Percentiles rank a stretch among this genome's conserved stretches.
Conservation (phyloP, 352 stramenopile species). For the Pythium periplocum region DNA sequence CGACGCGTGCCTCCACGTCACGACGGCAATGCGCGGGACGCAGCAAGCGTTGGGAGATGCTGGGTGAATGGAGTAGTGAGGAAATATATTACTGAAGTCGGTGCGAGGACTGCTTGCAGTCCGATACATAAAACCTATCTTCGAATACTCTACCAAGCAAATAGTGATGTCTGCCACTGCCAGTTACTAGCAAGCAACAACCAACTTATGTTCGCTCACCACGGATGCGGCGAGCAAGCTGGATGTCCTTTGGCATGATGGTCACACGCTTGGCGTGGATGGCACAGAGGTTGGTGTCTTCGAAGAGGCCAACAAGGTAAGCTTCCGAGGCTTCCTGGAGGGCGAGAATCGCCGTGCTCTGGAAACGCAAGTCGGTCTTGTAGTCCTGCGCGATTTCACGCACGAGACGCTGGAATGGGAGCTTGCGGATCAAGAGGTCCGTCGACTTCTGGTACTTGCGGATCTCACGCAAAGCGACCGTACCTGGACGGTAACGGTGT, state of each 20-base stretch:
- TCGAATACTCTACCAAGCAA: slow-evolving; percentile 2
- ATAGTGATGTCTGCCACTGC: no score
- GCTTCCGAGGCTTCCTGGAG: slow-evolving; percentile 79
- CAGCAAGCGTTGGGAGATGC: no score
- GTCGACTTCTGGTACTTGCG: slow-evolving; percentile 89
- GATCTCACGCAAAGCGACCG: slow-evolving; percentile 88
- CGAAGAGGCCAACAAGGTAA: slow-evolving; percentile 86
- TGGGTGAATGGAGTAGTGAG: no score
- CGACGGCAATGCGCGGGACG: no score
- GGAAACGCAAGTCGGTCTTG: slow-evolving; percentile 42
- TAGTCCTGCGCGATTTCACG: slow-evolving; percentile 67
- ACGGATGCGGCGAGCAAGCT: slow-evolving; percentile 72
- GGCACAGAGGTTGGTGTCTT: slow-evolving; percentile 87
- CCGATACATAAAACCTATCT: no score
- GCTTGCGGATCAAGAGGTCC: slow-evolving; percentile 87
- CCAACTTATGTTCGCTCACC: slow-evolving; percentile 22
- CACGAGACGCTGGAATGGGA: slow-evolving; percentile 90
- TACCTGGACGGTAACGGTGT: slow-evolving; percentile 37
- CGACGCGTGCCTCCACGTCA: no score
- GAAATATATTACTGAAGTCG: no score
- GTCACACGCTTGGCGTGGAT: slow-evolving; percentile 87
- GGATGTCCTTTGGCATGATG: slow-evolving; percentile 89
- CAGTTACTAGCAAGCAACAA: not conserved
- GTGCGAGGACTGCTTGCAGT: no score
- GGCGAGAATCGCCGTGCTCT: slow-evolving; percentile 58